phyloP scores from a whole-genome alignment of 2,329 filamentous ascomycete genomes.

The Claviceps sp. region DNA sequence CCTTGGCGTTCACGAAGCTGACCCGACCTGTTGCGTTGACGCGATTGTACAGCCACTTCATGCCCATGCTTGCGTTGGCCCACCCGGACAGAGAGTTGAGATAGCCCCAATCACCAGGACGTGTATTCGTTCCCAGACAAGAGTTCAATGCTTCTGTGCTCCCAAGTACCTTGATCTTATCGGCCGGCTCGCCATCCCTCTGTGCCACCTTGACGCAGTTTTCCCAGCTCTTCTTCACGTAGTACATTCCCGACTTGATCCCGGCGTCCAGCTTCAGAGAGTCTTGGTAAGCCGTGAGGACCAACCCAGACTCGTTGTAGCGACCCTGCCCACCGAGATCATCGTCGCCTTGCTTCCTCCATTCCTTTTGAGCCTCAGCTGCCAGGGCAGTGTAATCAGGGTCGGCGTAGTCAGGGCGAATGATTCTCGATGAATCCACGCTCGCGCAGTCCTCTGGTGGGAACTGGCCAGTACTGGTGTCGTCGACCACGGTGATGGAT shows the following conservation, averaged over 20 bases:
- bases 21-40: slow-evolving; percentile 43
- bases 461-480: slow-evolving; percentile 37
- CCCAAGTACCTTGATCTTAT: slow-evolving; percentile 32
- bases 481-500: slow-evolving; percentile 46
- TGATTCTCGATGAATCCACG: slow-evolving; percentile 50
- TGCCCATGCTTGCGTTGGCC: slow-evolving; percentile 62
- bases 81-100: slow-evolving; percentile 64
- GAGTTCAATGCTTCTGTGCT: slow-evolving; percentile 28
- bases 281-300: slow-evolving; percentile 43
- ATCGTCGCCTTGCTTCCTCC: slow-evolving; percentile 45
- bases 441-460: slow-evolving; percentile 46
- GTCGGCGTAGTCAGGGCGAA: slow-evolving; percentile 69
- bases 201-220: slow-evolving; percentile 42
- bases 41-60: slow-evolving; percentile 47
- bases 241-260: slow-evolving; percentile 37
- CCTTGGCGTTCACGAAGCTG: slow-evolving; percentile 37
- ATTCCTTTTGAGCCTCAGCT: slow-evolving; percentile 53
- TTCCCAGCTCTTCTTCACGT: slow-evolving; percentile 44
- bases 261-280: slow-evolving; percentile 15
- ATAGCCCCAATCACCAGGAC: slow-evolving; percentile 54
- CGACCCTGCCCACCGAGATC: slow-evolving; percentile 49
- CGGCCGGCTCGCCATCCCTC: slow-evolving; percentile 22
- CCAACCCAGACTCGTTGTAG: slow-evolving; percentile 57
- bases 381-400: slow-evolving; percentile 63
- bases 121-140: slow-evolving; percentile 32